Percentiles rank a stretch among this genome's conserved stretches.
Conservation (phyloP, 2,329 filamentous ascomycete genomes). For the Cadophora malorum region DNA sequence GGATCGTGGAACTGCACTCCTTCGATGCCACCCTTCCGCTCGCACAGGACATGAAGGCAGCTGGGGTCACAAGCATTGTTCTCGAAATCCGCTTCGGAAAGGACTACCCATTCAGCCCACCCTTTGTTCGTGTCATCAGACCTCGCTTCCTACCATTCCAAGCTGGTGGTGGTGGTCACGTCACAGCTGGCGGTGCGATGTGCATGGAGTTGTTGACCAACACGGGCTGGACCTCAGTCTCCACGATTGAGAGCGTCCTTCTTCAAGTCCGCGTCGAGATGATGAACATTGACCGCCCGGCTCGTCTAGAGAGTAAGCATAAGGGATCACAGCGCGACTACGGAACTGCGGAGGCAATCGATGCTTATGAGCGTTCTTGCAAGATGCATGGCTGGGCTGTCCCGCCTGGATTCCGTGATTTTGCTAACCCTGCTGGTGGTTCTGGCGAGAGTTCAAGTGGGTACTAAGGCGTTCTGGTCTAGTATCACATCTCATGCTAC, state of each 20-base stretch:
- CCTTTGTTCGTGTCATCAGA: slow-evolving; percentile 82
- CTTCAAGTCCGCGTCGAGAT: slow-evolving; percentile 83
- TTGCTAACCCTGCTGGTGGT: slow-evolving; percentile 5
- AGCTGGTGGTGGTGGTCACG: slow-evolving; percentile 81
- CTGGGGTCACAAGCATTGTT: slow-evolving; percentile 70
- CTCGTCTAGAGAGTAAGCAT: slow-evolving; percentile 60
- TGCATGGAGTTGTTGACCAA: slow-evolving; percentile 85
- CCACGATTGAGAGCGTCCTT: slow-evolving; percentile 78
- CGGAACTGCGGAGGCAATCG: slow-evolving; percentile 70
- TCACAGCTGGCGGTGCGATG: slow-evolving; percentile 83
- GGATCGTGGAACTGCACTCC: slow-evolving; percentile 88
- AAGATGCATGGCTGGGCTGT: slow-evolving; percentile 74
- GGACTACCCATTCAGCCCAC: slow-evolving; percentile 78
- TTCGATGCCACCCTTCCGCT: slow-evolving; percentile 75
- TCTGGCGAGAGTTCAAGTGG: neutral
- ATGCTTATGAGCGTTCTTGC: slow-evolving; percentile 75
- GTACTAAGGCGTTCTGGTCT: neutral
- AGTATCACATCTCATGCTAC: no score
- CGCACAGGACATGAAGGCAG: slow-evolving; percentile 73
- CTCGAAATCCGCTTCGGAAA: slow-evolving; percentile 82
- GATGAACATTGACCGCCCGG: slow-evolving; percentile 69
- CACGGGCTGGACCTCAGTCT: slow-evolving; percentile 78
- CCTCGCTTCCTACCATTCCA: slow-evolving; percentile 78
- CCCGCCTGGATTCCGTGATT: slow-evolving; percentile 62
- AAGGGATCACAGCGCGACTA: slow-evolving; percentile 58